These are phyloP conservation scores for Aspergillus tamarii DNA, from an alignment of 2,329 filamentous ascomycete species.

Conservation along the genomic window DNA sequence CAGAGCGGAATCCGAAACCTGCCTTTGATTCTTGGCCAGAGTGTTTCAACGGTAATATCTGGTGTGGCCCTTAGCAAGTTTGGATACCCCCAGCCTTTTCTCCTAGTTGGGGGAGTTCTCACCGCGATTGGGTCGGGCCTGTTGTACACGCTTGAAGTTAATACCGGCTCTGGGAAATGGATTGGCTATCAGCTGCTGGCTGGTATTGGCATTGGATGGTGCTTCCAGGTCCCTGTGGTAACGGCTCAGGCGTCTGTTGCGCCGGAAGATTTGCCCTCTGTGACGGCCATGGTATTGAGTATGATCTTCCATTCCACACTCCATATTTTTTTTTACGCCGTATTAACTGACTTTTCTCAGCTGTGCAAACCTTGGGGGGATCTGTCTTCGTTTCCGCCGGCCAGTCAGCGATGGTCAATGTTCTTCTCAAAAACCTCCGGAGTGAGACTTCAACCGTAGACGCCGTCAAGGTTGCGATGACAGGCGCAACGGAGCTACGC, in stretches of 20 bases:
- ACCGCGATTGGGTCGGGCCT: slow-evolving; percentile 34
- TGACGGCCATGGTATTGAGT: slow-evolving; percentile 23
- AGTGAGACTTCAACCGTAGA: slow-evolving; percentile 21
- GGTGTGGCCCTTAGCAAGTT: slow-evolving; percentile 31
- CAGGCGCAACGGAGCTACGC: slow-evolving; percentile 31
- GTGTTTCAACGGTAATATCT: slow-evolving; percentile 30
- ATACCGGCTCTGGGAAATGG: slow-evolving; percentile 35
- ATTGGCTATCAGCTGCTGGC: slow-evolving; percentile 40
- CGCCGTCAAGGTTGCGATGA: slow-evolving; percentile 5
- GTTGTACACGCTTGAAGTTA: slow-evolving; percentile 37
- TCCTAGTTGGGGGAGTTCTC: slow-evolving; percentile 29
- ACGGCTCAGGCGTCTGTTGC: slow-evolving; percentile 27
- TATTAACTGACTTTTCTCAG: slow-evolving; percentile 21
- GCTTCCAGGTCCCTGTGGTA: slow-evolving; percentile 30
- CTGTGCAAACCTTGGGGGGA: slow-evolving; percentile 32
- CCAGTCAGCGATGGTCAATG: slow-evolving; percentile 35
- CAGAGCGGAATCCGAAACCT: slow-evolving; percentile 47
- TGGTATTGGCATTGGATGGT: slow-evolving; percentile 19
- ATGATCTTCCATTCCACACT: not conserved
- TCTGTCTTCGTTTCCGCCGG: slow-evolving; percentile 33
- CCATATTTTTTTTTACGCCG: not conserved
- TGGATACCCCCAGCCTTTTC: slow-evolving; percentile 31
- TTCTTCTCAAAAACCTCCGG: slow-evolving; percentile 24
- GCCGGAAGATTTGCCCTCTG: slow-evolving; percentile 29
- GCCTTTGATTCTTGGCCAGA: slow-evolving; percentile 42